Conservation (phyloP, 2,329 filamentous ascomycete genomes). For the Teratosphaeria gauchensis region DNA sequence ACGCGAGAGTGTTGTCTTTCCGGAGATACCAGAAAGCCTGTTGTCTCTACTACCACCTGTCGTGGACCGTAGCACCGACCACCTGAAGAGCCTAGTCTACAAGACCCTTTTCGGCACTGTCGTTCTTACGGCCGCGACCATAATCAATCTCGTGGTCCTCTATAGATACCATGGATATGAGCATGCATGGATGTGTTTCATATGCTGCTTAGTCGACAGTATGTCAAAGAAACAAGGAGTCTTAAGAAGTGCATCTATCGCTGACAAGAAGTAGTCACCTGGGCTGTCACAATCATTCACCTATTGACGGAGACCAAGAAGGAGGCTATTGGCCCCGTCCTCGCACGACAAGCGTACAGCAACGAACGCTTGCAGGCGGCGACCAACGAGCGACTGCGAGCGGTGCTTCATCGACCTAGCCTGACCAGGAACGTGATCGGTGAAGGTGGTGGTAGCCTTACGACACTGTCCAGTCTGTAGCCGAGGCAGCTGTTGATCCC, state of each 20-base stretch:
- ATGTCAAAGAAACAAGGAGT: neutral
- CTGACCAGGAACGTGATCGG: neutral
- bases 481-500: neutral
- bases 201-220: conserved; percentile 25
- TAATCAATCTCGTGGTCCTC: conserved; percentile 28
- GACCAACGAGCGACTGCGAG: neutral
- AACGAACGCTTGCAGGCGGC: neutral
- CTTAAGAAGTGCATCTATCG: neutral
- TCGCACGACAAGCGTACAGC: neutral
- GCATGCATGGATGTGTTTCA: conserved; percentile 33
- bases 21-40: neutral
- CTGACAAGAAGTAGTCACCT: conserved; percentile 6
- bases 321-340: neutral
- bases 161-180: conserved; percentile 25
- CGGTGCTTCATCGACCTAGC: neutral
- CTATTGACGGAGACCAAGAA: conserved; percentile 4
- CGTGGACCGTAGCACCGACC: conserved; percentile 17
- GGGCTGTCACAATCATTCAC: conserved; percentile 8
- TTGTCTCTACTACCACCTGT: neutral
- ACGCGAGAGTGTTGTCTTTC: neutral
- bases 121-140: conserved; percentile 30
- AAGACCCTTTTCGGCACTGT: conserved; percentile 30
- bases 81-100: conserved; percentile 30
- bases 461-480: neutral
- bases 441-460: neutral